A percentile compares a stretch with the other conserved stretches of the same genome.
phyloP scores from a whole-genome alignment of 2,329 filamentous ascomycete genomes.

The Ophiostoma fasciatum region DNA sequence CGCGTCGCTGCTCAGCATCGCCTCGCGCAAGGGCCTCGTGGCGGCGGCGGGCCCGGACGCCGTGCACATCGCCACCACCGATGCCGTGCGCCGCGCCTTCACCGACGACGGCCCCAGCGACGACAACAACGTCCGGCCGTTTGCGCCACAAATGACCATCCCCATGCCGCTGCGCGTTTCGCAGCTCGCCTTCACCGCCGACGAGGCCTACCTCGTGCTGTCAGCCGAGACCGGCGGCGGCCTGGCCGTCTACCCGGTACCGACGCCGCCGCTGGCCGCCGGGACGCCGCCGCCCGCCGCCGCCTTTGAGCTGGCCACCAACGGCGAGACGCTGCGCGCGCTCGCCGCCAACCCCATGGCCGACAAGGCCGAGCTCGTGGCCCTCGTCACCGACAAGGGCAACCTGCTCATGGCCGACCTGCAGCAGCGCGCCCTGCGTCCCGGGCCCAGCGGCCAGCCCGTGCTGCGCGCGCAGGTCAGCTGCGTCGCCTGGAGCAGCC shows the following conservation, averaged over 20 bases:
- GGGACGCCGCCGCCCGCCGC: constrained; percentile 46
- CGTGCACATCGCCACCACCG: constrained; percentile 62
- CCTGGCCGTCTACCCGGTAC: constrained; percentile 67
- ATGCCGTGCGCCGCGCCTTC: constrained; percentile 64
- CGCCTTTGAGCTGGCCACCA: constrained; percentile 62
- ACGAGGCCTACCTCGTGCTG: constrained; percentile 71
- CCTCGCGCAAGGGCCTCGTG: constrained; percentile 63
- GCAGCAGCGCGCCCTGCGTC: constrained; percentile 44
- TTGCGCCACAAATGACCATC: constrained; percentile 60
- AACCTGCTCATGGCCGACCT: constrained; percentile 76
- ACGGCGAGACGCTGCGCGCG: constrained; percentile 56
- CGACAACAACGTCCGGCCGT: constrained; percentile 51
- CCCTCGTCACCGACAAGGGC: constrained; percentile 65
- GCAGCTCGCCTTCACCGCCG: constrained; percentile 81
- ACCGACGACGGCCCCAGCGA: constrained; percentile 27
- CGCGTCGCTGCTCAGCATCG: constrained; percentile 71
- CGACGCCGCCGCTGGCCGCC: constrained; percentile 46
- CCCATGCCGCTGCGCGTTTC: constrained; percentile 62
- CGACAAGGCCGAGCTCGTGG: constrained; percentile 60
- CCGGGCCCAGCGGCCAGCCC: constrained; percentile 42
- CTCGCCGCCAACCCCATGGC: constrained; percentile 68
- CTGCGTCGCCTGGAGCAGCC: constrained; percentile 80
- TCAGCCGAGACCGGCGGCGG: constrained; percentile 71
- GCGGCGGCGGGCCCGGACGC: constrained; percentile 76
- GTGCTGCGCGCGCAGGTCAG: constrained; percentile 62